Evolutionary conservation across 331 rosid genomes (phyloP), one percentile per base, ranked within the genome.

Genomic region (Acacia concinna): DNA sequence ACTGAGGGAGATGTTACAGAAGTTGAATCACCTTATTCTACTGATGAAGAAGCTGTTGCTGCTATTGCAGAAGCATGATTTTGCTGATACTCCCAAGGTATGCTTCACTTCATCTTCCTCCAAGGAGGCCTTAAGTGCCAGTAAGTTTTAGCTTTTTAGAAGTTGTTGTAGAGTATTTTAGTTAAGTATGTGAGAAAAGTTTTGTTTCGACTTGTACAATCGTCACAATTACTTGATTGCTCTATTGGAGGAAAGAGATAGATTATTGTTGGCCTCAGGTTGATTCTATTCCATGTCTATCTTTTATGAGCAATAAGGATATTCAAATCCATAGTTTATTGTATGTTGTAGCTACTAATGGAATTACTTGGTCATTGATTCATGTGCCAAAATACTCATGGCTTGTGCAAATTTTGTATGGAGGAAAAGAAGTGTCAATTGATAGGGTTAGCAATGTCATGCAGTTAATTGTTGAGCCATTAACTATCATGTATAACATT

Each of bases 21-120:
- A 79, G 97, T 34, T 62, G 80, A 75, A 20, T 75, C 86, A 2
- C 78, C 79, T 11, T 91, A 85, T 83, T 89, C 91, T 72, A 87
- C 95, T 0, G 97, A 91, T 12, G 97, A 94, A 75, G 80, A 84
- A 21, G 84, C 65, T 35, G 79, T 84, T 49, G 56, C 17, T n/a
- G 23, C 60, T 15, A 91, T 90, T 30, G 90, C 71, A 18, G 90
- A 84, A 82, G 90, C 81, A 32, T 92, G 83, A 90, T 73, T 75
- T 23, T 68, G n/a, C 66, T 1, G 72, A 27, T 77, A 51, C 54
- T 66, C 35, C 71, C 15, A 8, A 62, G 43, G 57, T 54, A 13
- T 59, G 71, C 62, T 49, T 68, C 68, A 62, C 43, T 74, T 25
- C 74, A 32, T 74, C 46, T 76, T n/a, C n/a, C n/a, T n/a, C n/a